Base-by-base conservation (phyloP, 2,329 filamentous ascomycete genomes). In the Botrytis galanthina region DNA sequence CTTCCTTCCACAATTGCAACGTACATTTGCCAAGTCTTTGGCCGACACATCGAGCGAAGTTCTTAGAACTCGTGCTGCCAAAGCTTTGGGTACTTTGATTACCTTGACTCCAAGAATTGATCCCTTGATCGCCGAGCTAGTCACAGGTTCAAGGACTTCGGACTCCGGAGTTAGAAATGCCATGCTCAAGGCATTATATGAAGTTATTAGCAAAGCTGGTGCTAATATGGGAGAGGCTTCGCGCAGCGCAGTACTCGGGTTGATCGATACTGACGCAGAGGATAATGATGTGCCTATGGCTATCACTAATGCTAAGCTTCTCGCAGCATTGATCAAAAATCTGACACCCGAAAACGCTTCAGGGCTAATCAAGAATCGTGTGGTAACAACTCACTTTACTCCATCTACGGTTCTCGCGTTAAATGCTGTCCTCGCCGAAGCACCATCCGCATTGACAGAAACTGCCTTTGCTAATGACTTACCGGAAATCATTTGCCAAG, bases 151-250 rank as follows among this genome's bases (percentile, higher is more conserved):
- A 39, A 98, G 95, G 86, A 98, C 96, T 0, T 85, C 89, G 2
- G 95, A 98, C 80, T 81, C 90, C 9, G 95, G 95, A 63, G 96
- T 99, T 76, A 93, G 90, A 83, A 96, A 92, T 77, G 96, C 96
- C 42, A 99, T 99, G 96, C 87, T 99, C 79, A 97, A 97, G 85
- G 96, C 96, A 4, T 84, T 99, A 63, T 98, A 97, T 81, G 95
- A 98, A 81, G 96, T 99, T 44, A 92, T 99, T 75, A 95, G 93
- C 86, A 97, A 97, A 83, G 95, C 95, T 29, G 96, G 96, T 72
- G 87, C 87, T 73, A 98, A 95, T 83, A 99, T 99, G 96, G 95
- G 93, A 78, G 96, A 98, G 79, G 85, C 91, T 35, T 98, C 95
- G 66, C 91, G 95, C 72, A 88, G 90, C 74, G 91, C 95, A n/a